Base-by-base conservation (phyloP, 768 basidiomycete genomes). In the Boletus pseudo-olivaceus region DNA sequence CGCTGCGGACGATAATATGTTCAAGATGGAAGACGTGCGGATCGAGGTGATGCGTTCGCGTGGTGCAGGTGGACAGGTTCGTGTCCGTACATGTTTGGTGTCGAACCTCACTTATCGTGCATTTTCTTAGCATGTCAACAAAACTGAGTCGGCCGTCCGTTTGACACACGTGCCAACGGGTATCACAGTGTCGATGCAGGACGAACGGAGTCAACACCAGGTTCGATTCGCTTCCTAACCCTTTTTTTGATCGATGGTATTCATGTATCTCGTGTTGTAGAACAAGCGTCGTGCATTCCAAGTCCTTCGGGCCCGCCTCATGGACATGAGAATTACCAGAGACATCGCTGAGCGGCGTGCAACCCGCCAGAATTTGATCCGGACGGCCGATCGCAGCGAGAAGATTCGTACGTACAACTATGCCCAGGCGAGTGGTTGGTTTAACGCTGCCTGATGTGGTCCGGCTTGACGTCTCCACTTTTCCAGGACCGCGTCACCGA, bases 361-460 rank as follows among this genome's bases (percentile, higher is more conserved):
- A 0, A 79, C 80, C 4, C 78, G 93, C 12, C 77, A 83, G 33
- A 85, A 75, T 56, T 84, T 98, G 4, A 86, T 98, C 9, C 82
- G 83, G 40, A 84, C 87, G 0, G 86, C 85, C 2, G 93, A 95
- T 65, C 76, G 97, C 20, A 92, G 91, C 61, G 94, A 98, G 65
- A 98, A 98, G 69, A 89, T 98, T 53, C 76, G 97, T 56, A 98
- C 97, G 5, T 98, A 98, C 71, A 98, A 97, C 63, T 95, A 87
- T 68, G 82, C 92, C 1, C 93, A 94, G 78, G 92, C 81, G 46
- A 37, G 57, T 50, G 7, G 20, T 12, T 19, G 14, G 1, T 39
- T 12, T 9, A 5, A 9, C 30, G 10, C 7, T 12, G 7, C 8
- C 8, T 3, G 27, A 8, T 1, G 15, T 17, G 12, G n/a, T 17